phyloP scores from a whole-genome alignment of 306 rosid genomes.

The Betula pendula region DNA sequence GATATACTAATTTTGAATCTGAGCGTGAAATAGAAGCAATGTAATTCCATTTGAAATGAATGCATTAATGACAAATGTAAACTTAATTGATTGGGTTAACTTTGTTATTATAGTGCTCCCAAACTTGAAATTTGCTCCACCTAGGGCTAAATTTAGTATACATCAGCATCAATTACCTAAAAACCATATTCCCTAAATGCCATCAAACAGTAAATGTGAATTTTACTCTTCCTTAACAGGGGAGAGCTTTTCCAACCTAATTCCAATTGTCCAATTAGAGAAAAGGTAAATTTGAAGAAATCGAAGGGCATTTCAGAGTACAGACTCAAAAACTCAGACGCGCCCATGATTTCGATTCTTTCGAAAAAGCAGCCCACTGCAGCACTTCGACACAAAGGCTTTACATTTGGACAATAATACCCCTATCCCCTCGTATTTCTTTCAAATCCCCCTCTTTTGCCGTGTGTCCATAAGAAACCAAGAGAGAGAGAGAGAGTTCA shows the following conservation, averaged over 20 bases:
- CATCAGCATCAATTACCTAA: neutral
- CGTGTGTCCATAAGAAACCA: neutral
- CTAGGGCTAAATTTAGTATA: neutral
- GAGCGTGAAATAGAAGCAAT: no score
- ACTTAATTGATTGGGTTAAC: no score
- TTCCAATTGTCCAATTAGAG: no score
- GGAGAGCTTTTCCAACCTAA: no score
- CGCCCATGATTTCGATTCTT: neutral
- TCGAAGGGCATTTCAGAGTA: constrained; percentile 8
- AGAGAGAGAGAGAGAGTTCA: neutral
- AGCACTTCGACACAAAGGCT: neutral
- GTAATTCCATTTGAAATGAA: no score
- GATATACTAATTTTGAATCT: no score
- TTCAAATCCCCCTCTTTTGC: neutral
- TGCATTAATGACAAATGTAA: no score
- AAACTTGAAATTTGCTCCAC: neutral
- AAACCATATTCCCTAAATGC: neutral
- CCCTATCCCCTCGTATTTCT: neutral
- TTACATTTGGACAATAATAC: neutral
- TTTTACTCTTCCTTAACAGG: no score
- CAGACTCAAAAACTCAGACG: neutral
- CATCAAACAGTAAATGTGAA: no score
- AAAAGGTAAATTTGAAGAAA: neutral
- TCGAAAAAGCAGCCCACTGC: neutral
- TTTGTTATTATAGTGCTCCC: neutral